Conservation (phyloP, 352 stramenopile genomes). For the Phytophthora sp. region DNA sequence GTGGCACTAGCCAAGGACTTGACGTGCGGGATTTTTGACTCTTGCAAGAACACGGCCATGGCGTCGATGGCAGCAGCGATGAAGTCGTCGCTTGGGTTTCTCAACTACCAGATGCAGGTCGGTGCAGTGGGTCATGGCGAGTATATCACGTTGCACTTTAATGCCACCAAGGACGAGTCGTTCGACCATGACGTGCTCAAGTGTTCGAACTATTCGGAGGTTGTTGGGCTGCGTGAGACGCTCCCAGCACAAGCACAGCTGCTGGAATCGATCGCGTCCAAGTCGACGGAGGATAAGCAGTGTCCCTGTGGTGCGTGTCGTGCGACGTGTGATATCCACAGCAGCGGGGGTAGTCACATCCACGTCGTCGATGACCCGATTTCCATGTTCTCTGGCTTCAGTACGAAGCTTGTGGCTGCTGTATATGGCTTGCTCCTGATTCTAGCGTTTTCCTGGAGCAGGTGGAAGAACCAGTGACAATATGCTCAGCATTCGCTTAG, state of each 20-base stretch:
- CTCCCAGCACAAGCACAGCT: conserved; percentile 72
- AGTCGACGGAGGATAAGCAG: conserved; percentile 54
- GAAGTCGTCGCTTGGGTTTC: conserved; percentile 86
- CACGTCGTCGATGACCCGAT: conserved; percentile 72
- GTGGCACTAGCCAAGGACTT: conserved; percentile 75
- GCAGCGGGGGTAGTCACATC: conserved; percentile 44
- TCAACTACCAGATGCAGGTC: conserved; percentile 91
- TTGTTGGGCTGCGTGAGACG: conserved; percentile 32
- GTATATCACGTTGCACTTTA: conserved; percentile 84
- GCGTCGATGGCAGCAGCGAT: conserved; percentile 72
- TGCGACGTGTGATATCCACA: conserved; percentile 65
- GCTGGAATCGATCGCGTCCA: conserved; percentile 69
- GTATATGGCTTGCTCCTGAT: conserved; percentile 61
- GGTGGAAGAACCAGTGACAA: conserved; percentile 42
- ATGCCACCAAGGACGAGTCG: conserved; percentile 42
- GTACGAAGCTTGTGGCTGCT: conserved; percentile 57
- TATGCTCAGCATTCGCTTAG: neutral
- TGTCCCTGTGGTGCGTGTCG: conserved; percentile 80
- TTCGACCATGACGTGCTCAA: conserved; percentile 69
- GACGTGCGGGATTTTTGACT: conserved; percentile 84
- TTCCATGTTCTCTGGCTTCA: conserved; percentile 70
- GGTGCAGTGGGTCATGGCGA: conserved; percentile 88
- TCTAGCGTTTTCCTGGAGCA: conserved; percentile 47
- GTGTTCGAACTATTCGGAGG: conserved; percentile 84
- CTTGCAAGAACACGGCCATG: conserved; percentile 87